Evolutionary conservation across 805 yeast species (phyloP).

Genomic region (Ogataea pilisensis): DNA sequence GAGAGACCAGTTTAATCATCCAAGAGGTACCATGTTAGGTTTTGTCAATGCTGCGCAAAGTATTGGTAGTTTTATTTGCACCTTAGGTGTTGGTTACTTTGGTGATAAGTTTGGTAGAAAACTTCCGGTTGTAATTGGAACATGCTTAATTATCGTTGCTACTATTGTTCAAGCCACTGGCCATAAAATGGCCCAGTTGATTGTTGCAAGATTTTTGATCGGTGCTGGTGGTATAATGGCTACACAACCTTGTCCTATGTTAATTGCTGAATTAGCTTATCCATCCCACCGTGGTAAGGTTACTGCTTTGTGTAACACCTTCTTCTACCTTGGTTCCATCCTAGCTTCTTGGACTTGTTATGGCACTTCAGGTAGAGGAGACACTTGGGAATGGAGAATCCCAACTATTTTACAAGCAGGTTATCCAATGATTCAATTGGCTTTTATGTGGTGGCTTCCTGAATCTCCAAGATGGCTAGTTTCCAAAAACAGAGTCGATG

Average conservation of each 20-base stretch:
- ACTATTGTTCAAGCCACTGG: conserved; percentile 52
- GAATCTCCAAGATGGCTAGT: conserved; percentile 42
- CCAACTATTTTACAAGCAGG: conserved; percentile 50
- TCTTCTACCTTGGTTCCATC: conserved; percentile 43
- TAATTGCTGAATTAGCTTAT: conserved; percentile 47
- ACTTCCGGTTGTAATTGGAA: conserved; percentile 48
- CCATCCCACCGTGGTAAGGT: conserved; percentile 41
- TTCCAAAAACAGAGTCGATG: conserved; percentile 32
- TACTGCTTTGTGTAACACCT: conserved; percentile 45
- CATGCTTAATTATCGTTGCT: conserved; percentile 50
- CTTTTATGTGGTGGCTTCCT: conserved; percentile 35
- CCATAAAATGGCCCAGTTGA: conserved; percentile 29
- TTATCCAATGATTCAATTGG: conserved; percentile 40
- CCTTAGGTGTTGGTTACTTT: conserved; percentile 31
- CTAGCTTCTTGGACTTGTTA: conserved; percentile 45
- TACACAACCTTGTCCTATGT: conserved; percentile 41
- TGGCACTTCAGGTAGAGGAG: conserved; percentile 32
- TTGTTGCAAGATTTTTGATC: conserved; percentile 43
- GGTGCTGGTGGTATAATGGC: conserved; percentile 45
- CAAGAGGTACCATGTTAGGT: conserved; percentile 32
- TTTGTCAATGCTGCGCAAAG: conserved; percentile 34
- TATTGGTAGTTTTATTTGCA: conserved; percentile 33
- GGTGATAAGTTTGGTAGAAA: conserved; percentile 55
- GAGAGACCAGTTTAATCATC: conserved; percentile 32
- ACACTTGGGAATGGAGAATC: conserved; percentile 47